Percentiles rank a stretch among this genome's conserved stretches.
Evolutionary conservation across 2,329 filamentous ascomycete genomes (phyloP).

Genomic region (Aaosphaeria pasadenensis): DNA sequence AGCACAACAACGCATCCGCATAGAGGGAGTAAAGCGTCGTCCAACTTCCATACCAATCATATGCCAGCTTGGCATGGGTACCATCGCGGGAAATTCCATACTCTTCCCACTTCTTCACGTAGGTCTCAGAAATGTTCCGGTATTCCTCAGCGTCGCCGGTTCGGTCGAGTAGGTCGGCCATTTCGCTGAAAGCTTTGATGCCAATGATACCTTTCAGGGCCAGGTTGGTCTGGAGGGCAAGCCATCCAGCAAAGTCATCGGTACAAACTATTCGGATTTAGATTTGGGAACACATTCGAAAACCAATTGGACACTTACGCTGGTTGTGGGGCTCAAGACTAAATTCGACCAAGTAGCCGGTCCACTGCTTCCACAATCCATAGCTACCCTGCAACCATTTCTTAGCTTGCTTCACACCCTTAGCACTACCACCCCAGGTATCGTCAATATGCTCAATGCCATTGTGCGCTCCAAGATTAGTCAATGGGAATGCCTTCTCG

Average conservation of each 20-base stretch:
- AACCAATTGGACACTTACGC: conserved; percentile 38
- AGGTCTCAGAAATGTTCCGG: conserved; percentile 60
- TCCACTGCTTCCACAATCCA: conserved; percentile 73
- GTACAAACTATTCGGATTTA: conserved; percentile 58
- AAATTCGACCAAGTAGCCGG: conserved; percentile 71
- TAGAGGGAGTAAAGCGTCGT: conserved; percentile 85
- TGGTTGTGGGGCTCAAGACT: conserved; percentile 72
- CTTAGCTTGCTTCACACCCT: conserved; percentile 56
- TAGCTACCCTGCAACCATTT: conserved; percentile 70
- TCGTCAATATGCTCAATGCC: conserved; percentile 60
- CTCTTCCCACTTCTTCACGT: conserved; percentile 70
- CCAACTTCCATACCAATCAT: conserved; percentile 78
- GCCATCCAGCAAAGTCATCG: conserved; percentile 78
- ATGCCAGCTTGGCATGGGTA: conserved; percentile 73
- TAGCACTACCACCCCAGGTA: conserved; percentile 55
- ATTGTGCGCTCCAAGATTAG: conserved; percentile 46
- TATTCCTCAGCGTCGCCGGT: conserved; percentile 58
- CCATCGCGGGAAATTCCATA: conserved; percentile 67
- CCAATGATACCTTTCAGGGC: conserved; percentile 82
- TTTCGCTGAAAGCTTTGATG: conserved; percentile 72
- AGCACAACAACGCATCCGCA: conserved; percentile 75
- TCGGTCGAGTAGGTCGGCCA: conserved; percentile 62
- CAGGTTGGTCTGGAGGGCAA: conserved; percentile 76
- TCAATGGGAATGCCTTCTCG: conserved; percentile 48
- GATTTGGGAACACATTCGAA: conserved; percentile 1